Conservation (phyloP, 768 basidiomycete species). For the Lactifluus rugatus region DNA sequence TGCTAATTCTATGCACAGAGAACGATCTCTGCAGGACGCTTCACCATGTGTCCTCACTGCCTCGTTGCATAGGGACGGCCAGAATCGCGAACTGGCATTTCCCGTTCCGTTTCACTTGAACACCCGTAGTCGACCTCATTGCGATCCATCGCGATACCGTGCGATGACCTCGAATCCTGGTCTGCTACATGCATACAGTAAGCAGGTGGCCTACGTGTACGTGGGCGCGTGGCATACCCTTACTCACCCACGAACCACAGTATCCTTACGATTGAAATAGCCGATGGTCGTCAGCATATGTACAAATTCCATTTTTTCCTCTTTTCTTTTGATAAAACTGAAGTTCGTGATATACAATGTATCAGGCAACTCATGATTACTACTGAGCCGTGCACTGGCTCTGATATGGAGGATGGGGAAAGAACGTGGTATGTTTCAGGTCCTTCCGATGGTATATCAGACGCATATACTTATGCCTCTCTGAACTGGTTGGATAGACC, state of each 20-base stretch:
- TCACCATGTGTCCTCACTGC: constrained; percentile 9
- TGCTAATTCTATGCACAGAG: not conserved
- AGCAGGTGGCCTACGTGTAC: not conserved
- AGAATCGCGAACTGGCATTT: not conserved
- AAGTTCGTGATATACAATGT: not conserved
- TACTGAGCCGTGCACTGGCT: not conserved
- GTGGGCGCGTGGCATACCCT: not conserved
- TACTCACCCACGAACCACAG: not conserved
- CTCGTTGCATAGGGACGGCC: constrained; percentile 5
- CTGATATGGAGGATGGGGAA: not conserved
- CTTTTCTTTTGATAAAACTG: not conserved
- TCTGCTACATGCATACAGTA: not conserved
- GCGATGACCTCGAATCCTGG: not conserved
- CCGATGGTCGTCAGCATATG: not conserved
- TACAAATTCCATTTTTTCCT: not conserved
- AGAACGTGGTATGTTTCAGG: not conserved
- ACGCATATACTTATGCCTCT: constrained; percentile 7
- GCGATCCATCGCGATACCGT: not conserved
- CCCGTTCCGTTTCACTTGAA: not conserved
- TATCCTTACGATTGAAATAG: not conserved
- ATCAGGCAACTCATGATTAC: not conserved
- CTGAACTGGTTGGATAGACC: not conserved
- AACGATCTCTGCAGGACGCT: not conserved
- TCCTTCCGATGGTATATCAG: not conserved
- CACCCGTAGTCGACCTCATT: not conserved